These are phyloP conservation scores for Diplodia mutila DNA, from an alignment of 2,329 filamentous ascomycete genomes.

Conservation along the genomic window DNA sequence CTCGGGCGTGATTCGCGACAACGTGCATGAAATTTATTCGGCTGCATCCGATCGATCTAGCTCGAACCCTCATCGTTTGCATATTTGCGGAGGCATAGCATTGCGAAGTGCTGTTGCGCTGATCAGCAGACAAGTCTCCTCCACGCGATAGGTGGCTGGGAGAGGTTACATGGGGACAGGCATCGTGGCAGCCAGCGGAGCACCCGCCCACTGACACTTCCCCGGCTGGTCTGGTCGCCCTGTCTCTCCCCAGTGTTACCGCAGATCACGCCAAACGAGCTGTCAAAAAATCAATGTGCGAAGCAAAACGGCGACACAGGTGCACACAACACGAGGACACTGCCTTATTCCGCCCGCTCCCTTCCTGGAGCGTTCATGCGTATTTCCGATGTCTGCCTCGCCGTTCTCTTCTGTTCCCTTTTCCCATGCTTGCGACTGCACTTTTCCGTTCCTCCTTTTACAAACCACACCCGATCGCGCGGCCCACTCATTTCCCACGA, in stretches of 20 bases:
- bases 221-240: not conserved
- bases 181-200: not conserved
- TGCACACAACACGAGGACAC: not conserved
- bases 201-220: conserved; percentile 13
- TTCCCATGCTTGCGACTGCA: not conserved
- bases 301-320: not conserved
- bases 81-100: not conserved
- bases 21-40: not conserved
- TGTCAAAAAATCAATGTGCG: not conserved
- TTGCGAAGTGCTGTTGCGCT: not conserved
- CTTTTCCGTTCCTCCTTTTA: not conserved
- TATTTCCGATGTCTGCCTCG: not conserved
- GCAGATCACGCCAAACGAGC: not conserved
- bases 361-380: not conserved
- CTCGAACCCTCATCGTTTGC: not conserved
- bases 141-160: not conserved
- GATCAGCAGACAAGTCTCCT: not conserved
- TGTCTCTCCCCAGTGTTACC: not conserved
- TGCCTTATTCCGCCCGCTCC: not conserved
- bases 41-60: not conserved
- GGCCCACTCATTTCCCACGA: not conserved
- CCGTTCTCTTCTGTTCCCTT: too few relatives aligned
- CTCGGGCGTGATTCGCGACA: not conserved
- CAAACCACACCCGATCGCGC: not conserved
- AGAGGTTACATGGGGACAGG: not conserved